phyloP scores from a whole-genome alignment of 31 red algal genomes.

The Odonthalia washingtoniensis region DNA sequence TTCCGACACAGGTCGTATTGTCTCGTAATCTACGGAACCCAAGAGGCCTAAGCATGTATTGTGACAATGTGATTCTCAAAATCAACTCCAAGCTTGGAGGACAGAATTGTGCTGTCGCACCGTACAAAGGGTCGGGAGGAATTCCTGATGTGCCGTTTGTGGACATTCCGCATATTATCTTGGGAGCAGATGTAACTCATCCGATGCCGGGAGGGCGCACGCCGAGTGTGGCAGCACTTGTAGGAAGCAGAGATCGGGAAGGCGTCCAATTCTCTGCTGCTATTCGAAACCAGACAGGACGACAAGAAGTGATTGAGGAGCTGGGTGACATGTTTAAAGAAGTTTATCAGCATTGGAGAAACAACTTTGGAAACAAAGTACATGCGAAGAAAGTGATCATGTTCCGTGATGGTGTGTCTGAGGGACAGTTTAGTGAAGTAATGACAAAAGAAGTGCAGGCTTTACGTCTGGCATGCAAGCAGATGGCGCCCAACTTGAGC shows the following conservation, averaged over 20 bases:
- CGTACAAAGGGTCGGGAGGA: not conserved
- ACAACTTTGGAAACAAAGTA: conserved; percentile 37
- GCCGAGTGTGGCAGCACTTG: conserved; percentile 48
- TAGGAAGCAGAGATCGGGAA: conserved; percentile 39
- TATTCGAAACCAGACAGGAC: conserved; percentile 25
- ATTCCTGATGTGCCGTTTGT: conserved; percentile 52
- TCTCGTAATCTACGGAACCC: conserved; percentile 33
- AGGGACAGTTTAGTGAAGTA: conserved; percentile 75
- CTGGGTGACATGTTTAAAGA: conserved; percentile 65
- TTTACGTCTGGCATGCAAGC: conserved; percentile 44
- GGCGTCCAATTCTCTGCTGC: conserved; percentile 40
- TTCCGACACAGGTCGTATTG: conserved; percentile 58
- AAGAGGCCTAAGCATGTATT: conserved; percentile 55
- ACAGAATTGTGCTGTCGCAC: conserved; percentile 42
- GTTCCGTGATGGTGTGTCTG: conserved; percentile 77
- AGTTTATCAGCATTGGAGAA: conserved; percentile 52
- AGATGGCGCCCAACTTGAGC: not conserved
- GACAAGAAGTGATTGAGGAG: conserved; percentile 42
- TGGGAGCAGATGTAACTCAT: conserved; percentile 78
- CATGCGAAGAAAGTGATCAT: conserved; percentile 62
- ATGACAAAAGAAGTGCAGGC: conserved; percentile 56
- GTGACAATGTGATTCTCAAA: conserved; percentile 67
- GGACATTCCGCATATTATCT: conserved; percentile 57
- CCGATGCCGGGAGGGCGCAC: conserved; percentile 53
- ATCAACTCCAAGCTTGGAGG: conserved; percentile 84